phyloP scores from a whole-genome alignment of 192 early-diverging fungal genomes.

The Linnemannia zychae region DNA sequence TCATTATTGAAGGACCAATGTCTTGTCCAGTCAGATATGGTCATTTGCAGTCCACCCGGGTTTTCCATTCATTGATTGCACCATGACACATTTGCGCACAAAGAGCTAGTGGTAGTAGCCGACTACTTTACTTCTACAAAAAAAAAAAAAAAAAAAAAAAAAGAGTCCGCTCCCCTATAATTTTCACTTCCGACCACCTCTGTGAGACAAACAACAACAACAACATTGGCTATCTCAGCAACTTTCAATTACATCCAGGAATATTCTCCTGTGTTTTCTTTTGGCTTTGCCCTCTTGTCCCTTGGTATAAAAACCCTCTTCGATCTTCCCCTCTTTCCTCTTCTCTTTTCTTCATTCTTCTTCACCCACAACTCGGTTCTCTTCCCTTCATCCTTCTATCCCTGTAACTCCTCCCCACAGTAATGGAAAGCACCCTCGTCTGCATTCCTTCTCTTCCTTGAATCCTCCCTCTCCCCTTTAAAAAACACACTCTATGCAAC shows the following conservation, averaged over 20 bases:
- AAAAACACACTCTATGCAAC: conserved; percentile 27
- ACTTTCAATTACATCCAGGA: background rate
- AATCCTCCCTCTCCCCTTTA: background rate
- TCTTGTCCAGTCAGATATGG: no score
- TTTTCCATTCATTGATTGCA: no score
- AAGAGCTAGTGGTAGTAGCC: no score
- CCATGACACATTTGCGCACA: no score
- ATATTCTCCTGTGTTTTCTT: background rate
- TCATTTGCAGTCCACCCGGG: no score
- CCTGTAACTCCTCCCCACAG: background rate
- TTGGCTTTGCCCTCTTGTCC: background rate
- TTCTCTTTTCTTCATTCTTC: background rate
- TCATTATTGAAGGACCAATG: no score
- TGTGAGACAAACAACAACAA: conserved; percentile 13
- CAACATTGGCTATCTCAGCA: background rate
- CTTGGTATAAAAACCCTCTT: background rate
- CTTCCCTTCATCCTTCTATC: no score
- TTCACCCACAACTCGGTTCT: background rate
- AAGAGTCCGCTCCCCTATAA: background rate
- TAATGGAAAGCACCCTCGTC: conserved; percentile 21
- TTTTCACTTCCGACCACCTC: background rate
- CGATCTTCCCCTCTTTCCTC: background rate
- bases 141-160: conserved; percentile 7
- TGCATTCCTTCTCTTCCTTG: background rate
- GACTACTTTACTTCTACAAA: no score